A percentile compares a stretch with the other conserved stretches of the same genome.
Evolutionary conservation across 768 basidiomycete genomes (phyloP).

Genomic region (Tulasnella sp.): DNA sequence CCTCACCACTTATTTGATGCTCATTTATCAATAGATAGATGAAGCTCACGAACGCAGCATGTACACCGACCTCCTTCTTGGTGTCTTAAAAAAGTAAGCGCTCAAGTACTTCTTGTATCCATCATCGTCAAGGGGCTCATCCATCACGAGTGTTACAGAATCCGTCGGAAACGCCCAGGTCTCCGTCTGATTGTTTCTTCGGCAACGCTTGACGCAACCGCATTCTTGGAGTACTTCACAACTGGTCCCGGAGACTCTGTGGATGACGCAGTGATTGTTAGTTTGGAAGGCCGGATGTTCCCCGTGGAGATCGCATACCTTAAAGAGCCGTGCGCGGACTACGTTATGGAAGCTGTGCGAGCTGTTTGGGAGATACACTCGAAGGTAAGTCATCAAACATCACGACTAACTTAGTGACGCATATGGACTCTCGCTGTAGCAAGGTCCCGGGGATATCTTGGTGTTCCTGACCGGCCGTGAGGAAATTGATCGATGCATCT

Average conservation of each 20-base stretch:
- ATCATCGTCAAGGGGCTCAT: too few relatives aligned
- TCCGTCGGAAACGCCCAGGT: conserved; percentile 80
- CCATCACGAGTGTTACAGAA: too few relatives aligned
- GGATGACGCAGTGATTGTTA: conserved; percentile 72
- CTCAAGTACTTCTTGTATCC: too few relatives aligned
- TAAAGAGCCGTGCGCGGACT: conserved; percentile 64
- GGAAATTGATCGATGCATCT: conserved; percentile 85
- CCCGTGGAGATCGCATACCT: conserved; percentile 92
- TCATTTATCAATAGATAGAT: conserved; percentile 53
- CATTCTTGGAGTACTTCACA: conserved; percentile 84
- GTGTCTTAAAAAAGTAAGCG: conserved; percentile 81
- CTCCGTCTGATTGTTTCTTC: conserved; percentile 90
- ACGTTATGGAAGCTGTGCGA: conserved; percentile 71
- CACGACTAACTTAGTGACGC: too few relatives aligned
- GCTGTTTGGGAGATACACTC: conserved; percentile 67
- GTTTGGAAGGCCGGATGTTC: conserved; percentile 87
- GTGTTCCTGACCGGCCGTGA: conserved; percentile 93
- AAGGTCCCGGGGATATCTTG: conserved; percentile 78
- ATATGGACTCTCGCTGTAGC: conserved; percentile 34
- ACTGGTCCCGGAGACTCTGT: conserved; percentile 36
- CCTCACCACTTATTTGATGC: neutral
- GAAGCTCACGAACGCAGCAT: conserved; percentile 94
- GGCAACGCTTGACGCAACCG: conserved; percentile 87
- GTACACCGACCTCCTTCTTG: conserved; percentile 90
- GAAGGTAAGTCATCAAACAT: conserved; percentile 40